phyloP scores from a whole-genome alignment of 1,284 basidiomycete species.

The Tilletia walkeri region DNA sequence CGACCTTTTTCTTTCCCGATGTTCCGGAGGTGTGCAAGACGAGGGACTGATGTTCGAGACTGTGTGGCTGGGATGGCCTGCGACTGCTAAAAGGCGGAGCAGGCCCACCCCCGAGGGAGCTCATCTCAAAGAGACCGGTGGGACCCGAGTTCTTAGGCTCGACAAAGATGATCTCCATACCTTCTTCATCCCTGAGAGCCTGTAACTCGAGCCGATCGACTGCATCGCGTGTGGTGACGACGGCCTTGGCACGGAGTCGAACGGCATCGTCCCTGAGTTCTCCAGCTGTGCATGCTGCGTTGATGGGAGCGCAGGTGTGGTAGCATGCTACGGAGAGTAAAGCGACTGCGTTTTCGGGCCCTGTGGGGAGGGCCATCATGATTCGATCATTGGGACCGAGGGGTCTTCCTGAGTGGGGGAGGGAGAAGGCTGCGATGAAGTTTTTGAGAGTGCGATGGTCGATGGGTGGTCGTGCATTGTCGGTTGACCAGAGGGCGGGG shows the following conservation, averaged over 20 bases:
- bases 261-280: conserved; percentile 54
- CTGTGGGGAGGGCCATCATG: conserved; percentile 55
- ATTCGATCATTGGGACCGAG: conserved; percentile 52
- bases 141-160: conserved; percentile 44
- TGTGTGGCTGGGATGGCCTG: conserved; percentile 41
- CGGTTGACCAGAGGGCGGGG: conserved; percentile 53
- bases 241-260: conserved; percentile 51
- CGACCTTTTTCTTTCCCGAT: conserved; percentile 55
- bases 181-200: conserved; percentile 41
- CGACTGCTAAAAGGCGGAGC: conserved; percentile 29
- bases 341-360: conserved; percentile 52
- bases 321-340: conserved; percentile 51
- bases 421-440: conserved; percentile 46
- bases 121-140: conserved; percentile 53
- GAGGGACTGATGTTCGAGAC: conserved; percentile 50
- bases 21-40: conserved; percentile 56
- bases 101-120: conserved; percentile 33
- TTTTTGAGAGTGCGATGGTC: conserved; percentile 49
- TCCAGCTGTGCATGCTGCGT: conserved; percentile 52
- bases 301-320: conserved; percentile 54
- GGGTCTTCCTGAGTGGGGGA: conserved; percentile 37
- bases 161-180: conserved; percentile 54
- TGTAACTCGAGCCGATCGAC: conserved; percentile 47
- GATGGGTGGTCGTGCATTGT: conserved; percentile 48
- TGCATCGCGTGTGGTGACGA: conserved; percentile 51